A percentile compares a stretch with the other conserved stretches of the same genome.
phyloP scores from a whole-genome alignment of 148 eudicot species.

The Suaeda aralocaspica region DNA sequence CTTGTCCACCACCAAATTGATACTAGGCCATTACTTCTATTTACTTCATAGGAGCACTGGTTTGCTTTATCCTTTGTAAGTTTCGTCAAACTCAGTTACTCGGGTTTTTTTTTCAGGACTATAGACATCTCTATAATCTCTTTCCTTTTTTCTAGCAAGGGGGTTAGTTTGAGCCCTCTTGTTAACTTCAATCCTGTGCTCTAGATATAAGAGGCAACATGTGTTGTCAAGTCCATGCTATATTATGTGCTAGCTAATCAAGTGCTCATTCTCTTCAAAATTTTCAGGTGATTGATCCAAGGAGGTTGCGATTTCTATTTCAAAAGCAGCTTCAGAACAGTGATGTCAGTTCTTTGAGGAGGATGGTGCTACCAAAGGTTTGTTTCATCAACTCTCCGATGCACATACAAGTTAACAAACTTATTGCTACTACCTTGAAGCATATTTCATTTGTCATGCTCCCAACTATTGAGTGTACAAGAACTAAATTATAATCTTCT shows the following conservation, averaged over 20 bases:
- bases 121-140: no score
- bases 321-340: conserved; percentile 77
- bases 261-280: not conserved
- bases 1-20: no score
- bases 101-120: no score
- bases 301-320: conserved; percentile 58
- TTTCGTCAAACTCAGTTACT: no score
- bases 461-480: not conserved
- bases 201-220: no score
- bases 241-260: not conserved
- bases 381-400: conserved; percentile 4
- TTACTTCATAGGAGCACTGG: no score
- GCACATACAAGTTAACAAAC: not conserved
- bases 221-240: no score
- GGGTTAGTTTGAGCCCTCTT: no score
- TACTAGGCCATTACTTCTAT: no score
- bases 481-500: not conserved
- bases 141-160: no score
- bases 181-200: no score
- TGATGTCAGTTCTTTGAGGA: conserved; percentile 61
- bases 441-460: not conserved
- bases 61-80: no score
- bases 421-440: not conserved
- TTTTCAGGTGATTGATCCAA: conserved; percentile 51
- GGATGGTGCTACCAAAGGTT: conserved; percentile 90